These are phyloP conservation scores for Picea glauca DNA, from an alignment of 75 land plant species.

Conservation along the genomic window DNA sequence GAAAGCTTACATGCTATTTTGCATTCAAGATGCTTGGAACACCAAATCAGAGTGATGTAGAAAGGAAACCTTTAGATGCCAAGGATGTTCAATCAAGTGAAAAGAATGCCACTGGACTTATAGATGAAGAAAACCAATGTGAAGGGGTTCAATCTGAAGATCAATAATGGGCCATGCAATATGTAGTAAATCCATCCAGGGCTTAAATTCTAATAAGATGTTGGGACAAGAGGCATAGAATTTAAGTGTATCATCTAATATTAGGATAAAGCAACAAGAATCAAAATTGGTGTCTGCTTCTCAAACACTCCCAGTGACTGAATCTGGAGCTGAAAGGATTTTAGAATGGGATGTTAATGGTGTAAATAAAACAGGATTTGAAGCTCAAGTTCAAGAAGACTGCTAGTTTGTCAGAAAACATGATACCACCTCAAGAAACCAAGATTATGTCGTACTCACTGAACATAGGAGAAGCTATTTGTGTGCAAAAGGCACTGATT, in stretches of 20 bases:
- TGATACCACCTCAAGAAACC: not conserved
- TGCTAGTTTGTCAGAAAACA: not conserved
- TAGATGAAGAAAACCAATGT: not conserved
- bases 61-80: no score
- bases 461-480: not conserved
- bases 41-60: no score
- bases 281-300: not conserved
- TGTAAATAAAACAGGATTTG: conserved; percentile 1
- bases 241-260: not conserved
- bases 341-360: not conserved
- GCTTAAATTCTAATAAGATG: no score
- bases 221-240: not conserved
- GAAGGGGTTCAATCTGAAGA: not conserved
- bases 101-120: not conserved
- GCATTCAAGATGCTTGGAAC: no score
- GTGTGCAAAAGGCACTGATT: not conserved
- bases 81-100: no score
- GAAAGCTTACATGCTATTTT: no score
- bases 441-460: not conserved
- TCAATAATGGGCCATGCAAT: not conserved
- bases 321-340: conserved; percentile 2
- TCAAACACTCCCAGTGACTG: not conserved
- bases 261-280: not conserved
- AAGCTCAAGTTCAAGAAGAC: conserved; percentile 2
- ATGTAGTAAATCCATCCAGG: no score